Evolutionary conservation across 169 alveolate genomes (phyloP), one percentile per base, ranked within the genome.

Genomic region (Eimeria zaria): DNA sequence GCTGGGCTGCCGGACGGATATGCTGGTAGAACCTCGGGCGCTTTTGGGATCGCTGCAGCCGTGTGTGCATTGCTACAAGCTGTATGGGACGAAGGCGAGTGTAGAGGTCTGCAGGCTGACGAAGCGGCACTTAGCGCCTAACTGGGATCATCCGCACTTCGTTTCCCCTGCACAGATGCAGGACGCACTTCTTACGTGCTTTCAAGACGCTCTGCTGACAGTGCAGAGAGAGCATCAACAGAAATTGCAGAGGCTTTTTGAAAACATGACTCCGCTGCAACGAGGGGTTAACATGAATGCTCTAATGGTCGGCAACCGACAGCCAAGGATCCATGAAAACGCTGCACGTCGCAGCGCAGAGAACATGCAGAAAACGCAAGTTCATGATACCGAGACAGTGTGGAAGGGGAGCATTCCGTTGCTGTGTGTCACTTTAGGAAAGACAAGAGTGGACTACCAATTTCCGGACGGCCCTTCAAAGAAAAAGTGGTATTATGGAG

Each of bases 61-160:
- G 46, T 96, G 97, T 60, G 91, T 64, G 73, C 88, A 55, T 20
- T 96, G 97, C 60, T 89, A 96, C 33, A 89, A 89, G 67, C 44
- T 74, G 76, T 84, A 69, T 36, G 98, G 98, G 30, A 87, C 97
- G n/a, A 95, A 95, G 89, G 98, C 98, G 7, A 97, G 97, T 58
- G 98, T 97, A 6, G 98, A 97, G 74, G 97, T 97, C 33, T 97
- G 98, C 84, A 74, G 98, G 39, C 85, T 97, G 30, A 89, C 98
- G 33, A 96, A 97, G 89, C 55, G 98, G 44, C 98, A 97, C 85
- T 58, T 97, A 55, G 74, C 96, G 14, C 96, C 98, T 7, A 97
- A 97, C 95, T 97, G 95, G 95, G 98, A 97, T 83, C 98, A 97
- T 89, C 98, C 98, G 73, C 96, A 97, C 91, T 84, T 89, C 58